A percentile compares a stretch with the other conserved stretches of the same genome.
Conservation (phyloP, 106 monocot genomes). For the Dactylorhiza incarnata region DNA sequence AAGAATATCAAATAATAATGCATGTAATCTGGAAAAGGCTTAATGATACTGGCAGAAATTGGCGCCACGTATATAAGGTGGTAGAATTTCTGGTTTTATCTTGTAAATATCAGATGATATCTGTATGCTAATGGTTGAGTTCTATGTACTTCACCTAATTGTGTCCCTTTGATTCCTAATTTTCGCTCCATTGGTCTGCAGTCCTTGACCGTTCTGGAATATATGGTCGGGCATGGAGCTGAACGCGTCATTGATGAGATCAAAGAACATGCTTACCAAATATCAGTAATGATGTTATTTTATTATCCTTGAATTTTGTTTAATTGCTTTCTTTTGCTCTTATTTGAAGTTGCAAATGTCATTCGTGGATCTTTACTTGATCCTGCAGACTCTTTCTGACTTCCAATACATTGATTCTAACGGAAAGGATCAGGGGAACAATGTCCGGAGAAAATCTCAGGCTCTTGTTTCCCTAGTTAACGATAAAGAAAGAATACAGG, state of each 20-base stretch:
- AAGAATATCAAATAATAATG: slow-evolving; percentile 92
- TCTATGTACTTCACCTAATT: background rate
- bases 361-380: slow-evolving; percentile 1
- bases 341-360: background rate
- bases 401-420: slow-evolving; percentile 94
- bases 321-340: background rate
- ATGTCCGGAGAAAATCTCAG: slow-evolving; percentile 85
- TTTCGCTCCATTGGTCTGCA: slow-evolving; percentile 12
- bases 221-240: slow-evolving; percentile 83
- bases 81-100: background rate
- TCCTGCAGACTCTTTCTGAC: slow-evolving; percentile 62
- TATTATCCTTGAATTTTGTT: background rate
- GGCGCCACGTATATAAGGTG: slow-evolving; percentile 98
- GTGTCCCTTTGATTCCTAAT: background rate
- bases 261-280: slow-evolving; percentile 76
- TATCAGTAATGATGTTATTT: slow-evolving; percentile 42
- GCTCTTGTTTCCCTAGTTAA: slow-evolving; percentile 70
- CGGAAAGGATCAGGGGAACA: slow-evolving; percentile 81
- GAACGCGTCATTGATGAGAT: slow-evolving; percentile 93
- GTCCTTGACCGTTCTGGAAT: slow-evolving; percentile 87
- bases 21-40: slow-evolving; percentile 91
- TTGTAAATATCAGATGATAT: background rate
- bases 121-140: background rate
- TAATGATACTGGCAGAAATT: slow-evolving; percentile 93
- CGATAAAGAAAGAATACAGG: slow-evolving; percentile 83